phyloP scores from a whole-genome alignment of 2,329 filamentous ascomycete genomes.

The Colletotrichum tanaceti region DNA sequence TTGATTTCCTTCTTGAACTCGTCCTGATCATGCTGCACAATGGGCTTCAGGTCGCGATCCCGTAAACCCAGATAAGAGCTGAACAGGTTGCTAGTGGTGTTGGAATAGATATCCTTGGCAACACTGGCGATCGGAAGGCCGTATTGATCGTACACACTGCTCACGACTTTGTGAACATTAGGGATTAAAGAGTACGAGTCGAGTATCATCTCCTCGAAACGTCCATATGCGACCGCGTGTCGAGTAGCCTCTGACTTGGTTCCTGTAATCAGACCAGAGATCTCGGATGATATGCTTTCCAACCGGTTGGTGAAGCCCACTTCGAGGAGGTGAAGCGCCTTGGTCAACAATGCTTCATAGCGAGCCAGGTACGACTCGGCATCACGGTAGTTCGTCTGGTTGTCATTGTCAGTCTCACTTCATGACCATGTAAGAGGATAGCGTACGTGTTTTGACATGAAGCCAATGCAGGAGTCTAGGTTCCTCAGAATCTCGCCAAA shows the following conservation, averaged over 20 bases:
- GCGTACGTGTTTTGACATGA: constrained; percentile 87
- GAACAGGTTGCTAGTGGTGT: constrained; percentile 66
- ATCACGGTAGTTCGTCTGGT: constrained; percentile 83
- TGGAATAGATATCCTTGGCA: constrained; percentile 65
- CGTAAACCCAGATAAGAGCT: constrained; percentile 64
- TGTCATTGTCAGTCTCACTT: neutral
- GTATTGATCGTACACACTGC: constrained; percentile 63
- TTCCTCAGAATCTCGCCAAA: constrained; percentile 91
- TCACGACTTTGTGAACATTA: constrained; percentile 65
- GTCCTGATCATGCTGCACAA: constrained; percentile 66
- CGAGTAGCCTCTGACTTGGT: constrained; percentile 70
- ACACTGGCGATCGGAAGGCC: constrained; percentile 58
- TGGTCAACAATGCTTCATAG: constrained; percentile 83
- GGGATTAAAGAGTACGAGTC: constrained; percentile 67
- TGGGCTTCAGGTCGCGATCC: constrained; percentile 64
- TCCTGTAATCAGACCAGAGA: constrained; percentile 63
- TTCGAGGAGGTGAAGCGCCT: constrained; percentile 71
- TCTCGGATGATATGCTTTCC: constrained; percentile 65
- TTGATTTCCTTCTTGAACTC: constrained; percentile 66
- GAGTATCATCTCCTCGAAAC: constrained; percentile 68
- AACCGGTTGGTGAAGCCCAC: constrained; percentile 65
- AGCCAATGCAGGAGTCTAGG: constrained; percentile 89
- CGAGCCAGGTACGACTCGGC: constrained; percentile 87
- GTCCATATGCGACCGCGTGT: constrained; percentile 69
- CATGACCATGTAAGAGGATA: neutral